Evolutionary conservation across 768 basidiomycete species (phyloP).

Genomic region (Symmetrospora coprosmae): DNA sequence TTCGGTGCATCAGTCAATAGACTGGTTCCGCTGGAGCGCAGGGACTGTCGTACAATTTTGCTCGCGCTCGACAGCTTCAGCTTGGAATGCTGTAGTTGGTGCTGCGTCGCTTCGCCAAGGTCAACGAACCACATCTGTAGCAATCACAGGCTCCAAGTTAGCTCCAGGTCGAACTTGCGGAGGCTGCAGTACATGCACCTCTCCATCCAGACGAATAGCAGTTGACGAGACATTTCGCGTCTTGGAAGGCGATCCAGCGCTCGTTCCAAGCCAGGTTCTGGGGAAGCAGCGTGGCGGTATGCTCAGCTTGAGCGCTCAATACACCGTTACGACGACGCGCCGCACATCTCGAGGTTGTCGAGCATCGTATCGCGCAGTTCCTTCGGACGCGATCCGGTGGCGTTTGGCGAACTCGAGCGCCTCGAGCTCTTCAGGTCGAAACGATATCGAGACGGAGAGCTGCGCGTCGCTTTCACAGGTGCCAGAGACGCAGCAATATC

Average conservation of each 20-base stretch:
- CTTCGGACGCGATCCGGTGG: no score
- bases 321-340: not conserved
- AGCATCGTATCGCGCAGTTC: not conserved
- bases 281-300: no score
- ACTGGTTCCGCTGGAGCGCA: no score
- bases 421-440: no score
- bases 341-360: slow-evolving; percentile 11
- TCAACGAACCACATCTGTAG: slow-evolving; percentile 29
- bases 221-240: slow-evolving; percentile 29
- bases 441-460: no score
- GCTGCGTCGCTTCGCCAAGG: slow-evolving; percentile 30
- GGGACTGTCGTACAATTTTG: slow-evolving; percentile 46
- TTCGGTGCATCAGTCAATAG: no score
- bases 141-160: not conserved
- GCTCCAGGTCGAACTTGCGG: not conserved
- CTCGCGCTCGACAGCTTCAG: slow-evolving; percentile 52
- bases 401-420: no score
- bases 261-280: slow-evolving; percentile 31
- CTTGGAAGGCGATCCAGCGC: slow-evolving; percentile 25
- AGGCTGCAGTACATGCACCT: not conserved
- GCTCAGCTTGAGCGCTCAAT: no score
- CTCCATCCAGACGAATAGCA: slow-evolving; percentile 27
- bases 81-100: slow-evolving; percentile 28
- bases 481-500: no score
- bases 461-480: no score